Conservation (phyloP, 1,139 yeast species). For the Candida sp. region DNA sequence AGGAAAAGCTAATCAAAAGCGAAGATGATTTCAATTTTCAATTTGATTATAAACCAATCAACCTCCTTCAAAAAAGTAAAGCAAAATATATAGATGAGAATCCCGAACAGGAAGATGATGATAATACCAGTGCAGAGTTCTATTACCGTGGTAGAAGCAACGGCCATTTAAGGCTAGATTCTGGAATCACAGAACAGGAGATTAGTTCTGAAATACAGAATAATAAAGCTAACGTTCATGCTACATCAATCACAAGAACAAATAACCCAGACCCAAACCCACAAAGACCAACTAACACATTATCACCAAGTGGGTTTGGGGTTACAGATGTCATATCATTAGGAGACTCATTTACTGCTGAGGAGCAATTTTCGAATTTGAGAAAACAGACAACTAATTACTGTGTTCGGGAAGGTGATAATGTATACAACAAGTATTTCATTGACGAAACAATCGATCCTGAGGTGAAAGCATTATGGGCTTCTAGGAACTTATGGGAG, state of each 20-base stretch:
- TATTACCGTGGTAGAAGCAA: neutral
- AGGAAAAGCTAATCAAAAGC: slow-evolving; percentile 7
- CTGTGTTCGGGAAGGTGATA: slow-evolving; percentile 48
- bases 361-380: slow-evolving; percentile 18
- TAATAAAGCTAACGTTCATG: neutral
- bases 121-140: neutral
- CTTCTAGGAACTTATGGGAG: slow-evolving; percentile 27
- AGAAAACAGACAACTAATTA: slow-evolving; percentile 33
- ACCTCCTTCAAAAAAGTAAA: slow-evolving; percentile 3
- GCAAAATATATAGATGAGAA: neutral
- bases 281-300: neutral
- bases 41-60: slow-evolving; percentile 33
- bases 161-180: neutral
- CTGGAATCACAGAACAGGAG: neutral
- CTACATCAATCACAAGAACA: neutral
- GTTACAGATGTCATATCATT: neutral
- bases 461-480: slow-evolving; percentile 51
- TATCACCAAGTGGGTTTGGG: neutral
- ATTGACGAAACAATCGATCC: slow-evolving; percentile 44
- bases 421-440: slow-evolving; percentile 38
- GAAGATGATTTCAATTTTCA: slow-evolving; percentile 23
- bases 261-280: neutral
- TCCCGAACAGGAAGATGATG: neutral
- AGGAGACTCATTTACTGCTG: slow-evolving; percentile 16
- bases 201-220: neutral